Evolutionary conservation across 192 early-diverging fungal genomes (phyloP), one percentile per base, ranked within the genome.

Genomic region (Coemansia sp.): DNA sequence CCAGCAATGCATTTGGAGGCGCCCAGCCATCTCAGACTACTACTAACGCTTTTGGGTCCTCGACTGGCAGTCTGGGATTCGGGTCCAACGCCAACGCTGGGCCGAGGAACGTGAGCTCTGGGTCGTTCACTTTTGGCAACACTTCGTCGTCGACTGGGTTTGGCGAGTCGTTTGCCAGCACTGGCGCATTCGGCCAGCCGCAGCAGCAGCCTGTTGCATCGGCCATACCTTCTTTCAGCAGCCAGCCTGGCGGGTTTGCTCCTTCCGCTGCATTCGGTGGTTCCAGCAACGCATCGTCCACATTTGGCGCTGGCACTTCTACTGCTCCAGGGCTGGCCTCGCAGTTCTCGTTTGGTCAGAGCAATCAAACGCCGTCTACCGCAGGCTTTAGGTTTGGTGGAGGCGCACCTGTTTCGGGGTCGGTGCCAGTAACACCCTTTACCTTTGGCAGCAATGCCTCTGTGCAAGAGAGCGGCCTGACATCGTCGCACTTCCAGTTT

Each of bases 301-400:
- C 58, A 17, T 72, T 65, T 42, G 63, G 63, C 22, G 55, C 53
- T 9, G 62, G 62, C 9, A 27, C 53, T 1, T 57, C 60, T 11
- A 57, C 22, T 22, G 43, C 12, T 32, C 29, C 46, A 27, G 46
- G 24, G 46, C 22, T 4, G 12, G 54, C 58, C 12, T 18, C 68
- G n/a, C 68, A 66, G 53, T 72, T 71, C 38, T 44, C 24, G 11
- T 77, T 77, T 67, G 62, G 62, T 4, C 75, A 78, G 42, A 46
- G 48, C 34, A 48, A 57, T 8, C 37, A 54, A 11, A 41, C 58
- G 6, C 42, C 69, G 14, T 53, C 52, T 17, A 33, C 62, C 3
- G 63, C 60, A 1, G 58, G 63, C 43, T 77, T 77, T 58, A 37
- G 54, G 11, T 61, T 56, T 32, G 53, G 42, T 26, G 63, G 56